Evolutionary conservation across 2,329 filamentous ascomycete genomes (phyloP), one percentile per base, ranked within the genome.

Genomic region (Colletotrichum karsti): DNA sequence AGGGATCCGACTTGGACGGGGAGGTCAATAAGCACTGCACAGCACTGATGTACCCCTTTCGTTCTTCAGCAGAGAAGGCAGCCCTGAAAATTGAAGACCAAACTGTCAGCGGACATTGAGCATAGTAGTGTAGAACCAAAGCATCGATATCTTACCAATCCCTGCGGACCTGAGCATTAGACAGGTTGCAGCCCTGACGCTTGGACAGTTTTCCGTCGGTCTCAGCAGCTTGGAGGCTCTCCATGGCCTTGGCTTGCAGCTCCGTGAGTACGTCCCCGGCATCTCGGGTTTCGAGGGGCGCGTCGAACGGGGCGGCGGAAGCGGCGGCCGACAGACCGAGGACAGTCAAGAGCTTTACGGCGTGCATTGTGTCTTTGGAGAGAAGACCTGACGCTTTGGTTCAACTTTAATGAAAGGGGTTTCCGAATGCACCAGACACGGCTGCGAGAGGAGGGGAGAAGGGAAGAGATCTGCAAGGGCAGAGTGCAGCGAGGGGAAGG

Each of bases 21-120:
- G 60, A 46, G 24, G 54, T 62, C 56, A 56, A 39, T 24, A 72
- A 37, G 26, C 69, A 71, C 37, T 71, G 64, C 26, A 70, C 68
- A 8, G 70, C 68, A 15, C 53, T 53, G 62, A 71, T 70, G 55
- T 69, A 71, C 5, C 61, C 61, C 58, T 70, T 69, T 22, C 64
- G 64, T 57, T 71, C 68, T 18, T 71, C 67, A 9, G 69, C 73
- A 37, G 71, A 73, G 44, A 71, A 67, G 28, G 72, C 72, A 10
- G 72, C 67, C 51, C 71, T 76, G 15, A 50, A 57, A 7, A 69
- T 2, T 4, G 26, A 30, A 26, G 2, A 12, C 28, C 5, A 1
- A 20, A 15, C 9, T 15, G 18, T 53, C 1, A 48, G 44, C 22
- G 24, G 8, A 26, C 12, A n/a, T 10, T 4, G 2, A 48, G 1